Conservation (phyloP, 768 basidiomycete species). For the Suillus decipiens region DNA sequence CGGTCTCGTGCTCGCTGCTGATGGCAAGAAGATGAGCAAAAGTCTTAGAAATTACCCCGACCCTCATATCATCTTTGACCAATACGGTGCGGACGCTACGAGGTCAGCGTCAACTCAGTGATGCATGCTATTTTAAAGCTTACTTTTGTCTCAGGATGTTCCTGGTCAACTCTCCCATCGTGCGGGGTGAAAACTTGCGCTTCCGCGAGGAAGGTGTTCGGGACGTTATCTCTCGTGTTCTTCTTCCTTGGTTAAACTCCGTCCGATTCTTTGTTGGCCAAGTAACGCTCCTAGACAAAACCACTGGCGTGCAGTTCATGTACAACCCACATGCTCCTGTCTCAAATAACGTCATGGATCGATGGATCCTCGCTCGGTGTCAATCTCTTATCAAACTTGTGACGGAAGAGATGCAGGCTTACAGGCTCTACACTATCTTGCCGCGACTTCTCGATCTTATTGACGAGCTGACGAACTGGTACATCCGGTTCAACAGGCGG, state of each 20-base stretch:
- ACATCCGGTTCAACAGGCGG: conserved; percentile 97
- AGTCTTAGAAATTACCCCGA: conserved; percentile 96
- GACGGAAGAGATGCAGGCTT: conserved; percentile 93
- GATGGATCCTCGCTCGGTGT: conserved; percentile 98
- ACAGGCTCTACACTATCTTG: conserved; percentile 96
- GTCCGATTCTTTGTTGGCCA: conserved; percentile 99
- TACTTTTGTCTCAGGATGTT: conserved; percentile 70
- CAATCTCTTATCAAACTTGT: conserved; percentile 94
- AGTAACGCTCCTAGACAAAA: conserved; percentile 82
- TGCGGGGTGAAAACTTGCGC: conserved; percentile 94
- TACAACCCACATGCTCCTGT: conserved; percentile 87
- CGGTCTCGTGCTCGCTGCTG: conserved; percentile 92
- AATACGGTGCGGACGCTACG: conserved; percentile 94
- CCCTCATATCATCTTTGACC: conserved; percentile 85
- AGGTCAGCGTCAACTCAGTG: conserved; percentile 46
- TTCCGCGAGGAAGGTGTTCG: conserved; percentile 99
- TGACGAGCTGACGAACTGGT: conserved; percentile 98
- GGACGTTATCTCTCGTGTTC: conserved; percentile 94
- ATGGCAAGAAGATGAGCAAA: conserved; percentile 99
- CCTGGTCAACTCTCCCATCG: conserved; percentile 98
- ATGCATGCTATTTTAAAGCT: neutral
- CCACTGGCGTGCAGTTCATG: conserved; percentile 70
- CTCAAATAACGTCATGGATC: conserved; percentile 95
- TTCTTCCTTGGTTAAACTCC: conserved; percentile 97
- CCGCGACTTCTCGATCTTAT: conserved; percentile 91